These are phyloP conservation scores for Termitomyces sp. DNA, from an alignment of 768 basidiomycete genomes.

Conservation along the genomic window DNA sequence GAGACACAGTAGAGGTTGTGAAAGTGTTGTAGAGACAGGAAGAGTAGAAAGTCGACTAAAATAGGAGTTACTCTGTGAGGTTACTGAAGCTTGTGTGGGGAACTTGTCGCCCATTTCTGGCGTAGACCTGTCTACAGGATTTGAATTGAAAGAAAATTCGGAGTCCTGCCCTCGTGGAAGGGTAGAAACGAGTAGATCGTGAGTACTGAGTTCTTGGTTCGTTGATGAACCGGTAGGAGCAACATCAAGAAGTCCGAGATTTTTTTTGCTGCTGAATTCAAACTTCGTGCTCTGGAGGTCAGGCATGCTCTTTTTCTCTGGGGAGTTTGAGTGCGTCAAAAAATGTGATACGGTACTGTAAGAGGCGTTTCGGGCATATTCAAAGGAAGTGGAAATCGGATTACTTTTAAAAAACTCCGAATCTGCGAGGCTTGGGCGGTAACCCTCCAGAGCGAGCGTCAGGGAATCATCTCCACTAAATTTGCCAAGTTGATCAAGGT, in stretches of 20 bases:
- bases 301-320: conserved; percentile 79
- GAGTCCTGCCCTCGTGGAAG: conserved; percentile 43
- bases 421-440: conserved; percentile 53
- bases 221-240: conserved; percentile 3
- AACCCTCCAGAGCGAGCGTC: conserved; percentile 45
- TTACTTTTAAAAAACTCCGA: conserved; percentile 46
- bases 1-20: conserved; percentile 59
- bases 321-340: conserved; percentile 31
- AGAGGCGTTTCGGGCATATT: conserved; percentile 44
- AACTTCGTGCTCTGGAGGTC: conserved; percentile 61
- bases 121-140: conserved; percentile 17
- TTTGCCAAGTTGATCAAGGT: conserved; percentile 37
- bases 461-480: conserved; percentile 37
- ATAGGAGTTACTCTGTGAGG: conserved; percentile 85
- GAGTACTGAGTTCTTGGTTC: conserved; percentile 10
- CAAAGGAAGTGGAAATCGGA: conserved; percentile 10
- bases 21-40: conserved; percentile 63
- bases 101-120: conserved; percentile 19
- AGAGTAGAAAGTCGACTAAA: conserved; percentile 87
- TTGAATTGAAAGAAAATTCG: conserved; percentile 28
- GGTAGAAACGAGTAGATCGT: conserved; percentile 31
- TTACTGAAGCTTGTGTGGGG: conserved; percentile 44
- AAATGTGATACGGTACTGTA: conserved; percentile 33
- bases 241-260: conserved; percentile 18
- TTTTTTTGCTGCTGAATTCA: conserved; percentile 23